Conservation (phyloP, 2,329 filamentous ascomycete genomes). For the Camptophora hylomeconis region DNA sequence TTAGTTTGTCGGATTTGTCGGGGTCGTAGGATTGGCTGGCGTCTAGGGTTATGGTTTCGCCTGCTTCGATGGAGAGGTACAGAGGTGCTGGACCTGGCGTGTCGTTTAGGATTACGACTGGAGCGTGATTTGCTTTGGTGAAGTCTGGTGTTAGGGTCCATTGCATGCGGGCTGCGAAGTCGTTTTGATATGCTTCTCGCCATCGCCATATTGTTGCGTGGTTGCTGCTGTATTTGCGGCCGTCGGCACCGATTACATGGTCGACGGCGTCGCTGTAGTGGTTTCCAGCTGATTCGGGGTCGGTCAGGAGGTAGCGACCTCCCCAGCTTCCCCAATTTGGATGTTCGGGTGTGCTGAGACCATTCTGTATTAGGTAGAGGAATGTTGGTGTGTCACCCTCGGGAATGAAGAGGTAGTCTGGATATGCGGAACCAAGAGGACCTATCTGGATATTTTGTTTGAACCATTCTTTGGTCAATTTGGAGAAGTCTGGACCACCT, state of each 20-base stretch:
- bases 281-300: conserved; percentile 7
- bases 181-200: conserved; percentile 38
- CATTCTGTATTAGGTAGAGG: conserved; percentile 30
- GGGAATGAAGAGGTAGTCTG: conserved; percentile 36
- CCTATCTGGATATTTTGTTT: conserved; percentile 41
- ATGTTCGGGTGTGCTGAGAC: conserved; percentile 25
- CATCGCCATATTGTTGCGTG: conserved; percentile 42
- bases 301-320: conserved; percentile 24
- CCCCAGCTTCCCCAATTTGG: conserved; percentile 33
- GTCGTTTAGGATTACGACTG: conserved; percentile 30
- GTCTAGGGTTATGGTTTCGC: conserved; percentile 28
- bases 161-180: conserved; percentile 36
- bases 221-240: conserved; percentile 24
- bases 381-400: conserved; percentile 38
- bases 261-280: conserved; percentile 24
- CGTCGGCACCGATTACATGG: conserved; percentile 22
- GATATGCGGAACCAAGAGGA: conserved; percentile 33
- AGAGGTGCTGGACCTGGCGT: conserved; percentile 32
- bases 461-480: conserved; percentile 39
- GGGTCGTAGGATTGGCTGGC: conserved; percentile 35
- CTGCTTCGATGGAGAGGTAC: conserved; percentile 33
- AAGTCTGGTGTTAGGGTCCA: conserved; percentile 30
- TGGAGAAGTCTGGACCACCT: conserved; percentile 35
- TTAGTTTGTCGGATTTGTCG: conserved; percentile 29
- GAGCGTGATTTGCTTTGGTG: conserved; percentile 27